Evolutionary conservation across 352 stramenopile species (phyloP).

Genomic region (Aphanomyces astaci): DNA sequence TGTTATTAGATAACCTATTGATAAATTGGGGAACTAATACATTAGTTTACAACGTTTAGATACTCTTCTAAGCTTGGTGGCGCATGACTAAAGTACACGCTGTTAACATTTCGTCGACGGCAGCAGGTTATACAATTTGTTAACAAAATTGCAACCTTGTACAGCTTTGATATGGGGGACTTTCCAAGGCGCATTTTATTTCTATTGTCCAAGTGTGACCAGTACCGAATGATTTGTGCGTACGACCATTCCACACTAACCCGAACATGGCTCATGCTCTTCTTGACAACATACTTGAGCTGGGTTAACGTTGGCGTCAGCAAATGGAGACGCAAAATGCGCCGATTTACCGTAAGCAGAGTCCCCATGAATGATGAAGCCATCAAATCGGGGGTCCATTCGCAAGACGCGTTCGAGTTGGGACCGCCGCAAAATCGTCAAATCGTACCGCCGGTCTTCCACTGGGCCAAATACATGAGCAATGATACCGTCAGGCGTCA

Average conservation of each 20-base stretch:
- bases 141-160: constrained; percentile 14
- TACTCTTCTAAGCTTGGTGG: constrained; percentile 6
- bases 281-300: constrained; percentile 2
- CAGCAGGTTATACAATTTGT: constrained; percentile 6
- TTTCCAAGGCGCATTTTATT: neutral
- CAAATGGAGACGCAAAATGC: constrained; percentile 8
- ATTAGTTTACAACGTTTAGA: neutral
- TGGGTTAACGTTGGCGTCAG: neutral
- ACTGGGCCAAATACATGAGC: constrained; percentile 17
- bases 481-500: constrained; percentile 12
- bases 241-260: constrained; percentile 21
- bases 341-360: constrained; percentile 3
- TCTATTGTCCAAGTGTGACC: constrained; percentile 7
- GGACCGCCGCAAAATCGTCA: neutral
- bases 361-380: neutral
- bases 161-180: neutral
- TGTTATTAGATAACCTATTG: neutral
- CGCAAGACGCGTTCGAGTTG: neutral
- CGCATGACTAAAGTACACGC: neutral
- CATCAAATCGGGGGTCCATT: neutral
- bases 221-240: constrained; percentile 8
- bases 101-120: constrained; percentile 9
- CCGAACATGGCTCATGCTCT: constrained; percentile 7
- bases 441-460: neutral
- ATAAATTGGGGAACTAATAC: neutral